phyloP scores from a whole-genome alignment of 306 rosid genomes.

The Dryas octopetala region DNA sequence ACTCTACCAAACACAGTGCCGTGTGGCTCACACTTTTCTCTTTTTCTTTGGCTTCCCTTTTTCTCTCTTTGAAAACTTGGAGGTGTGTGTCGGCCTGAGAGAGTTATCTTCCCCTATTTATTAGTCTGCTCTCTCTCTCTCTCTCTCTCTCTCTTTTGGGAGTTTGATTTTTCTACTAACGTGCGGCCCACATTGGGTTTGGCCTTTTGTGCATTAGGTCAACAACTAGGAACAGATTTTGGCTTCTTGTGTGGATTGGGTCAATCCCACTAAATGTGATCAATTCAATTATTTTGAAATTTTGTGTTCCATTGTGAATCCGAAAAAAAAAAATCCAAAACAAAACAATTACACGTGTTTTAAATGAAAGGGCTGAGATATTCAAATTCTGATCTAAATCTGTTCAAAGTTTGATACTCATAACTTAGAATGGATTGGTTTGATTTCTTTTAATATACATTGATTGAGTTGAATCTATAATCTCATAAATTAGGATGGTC shows the following conservation, averaged over 20 bases:
- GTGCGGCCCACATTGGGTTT: slow-evolving; percentile 54
- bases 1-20: slow-evolving; percentile 49
- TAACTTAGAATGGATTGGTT: too few species aligned
- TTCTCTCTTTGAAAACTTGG: not conserved
- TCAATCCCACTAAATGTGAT: slow-evolving; percentile 43
- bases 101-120: too few species aligned
- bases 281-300: slow-evolving; percentile 13
- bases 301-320: not conserved
- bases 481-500: too few species aligned
- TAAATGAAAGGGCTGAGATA: not conserved
- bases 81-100: too few species aligned
- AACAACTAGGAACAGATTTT: slow-evolving; percentile 67
- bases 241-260: slow-evolving; percentile 51
- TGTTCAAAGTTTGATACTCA: too few species aligned
- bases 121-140: not conserved
- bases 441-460: too few species aligned
- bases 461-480: too few species aligned
- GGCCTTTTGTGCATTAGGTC: slow-evolving; percentile 65
- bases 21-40: slow-evolving; percentile 47
- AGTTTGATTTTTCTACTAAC: slow-evolving; percentile 24
- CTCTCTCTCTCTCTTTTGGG: slow-evolving; percentile 14
- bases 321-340: too few species aligned
- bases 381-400: not conserved
- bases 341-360: not conserved
- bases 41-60: not conserved